Conservation (phyloP, 805 yeast genomes). For the Nakazawaea ambrosiae region DNA sequence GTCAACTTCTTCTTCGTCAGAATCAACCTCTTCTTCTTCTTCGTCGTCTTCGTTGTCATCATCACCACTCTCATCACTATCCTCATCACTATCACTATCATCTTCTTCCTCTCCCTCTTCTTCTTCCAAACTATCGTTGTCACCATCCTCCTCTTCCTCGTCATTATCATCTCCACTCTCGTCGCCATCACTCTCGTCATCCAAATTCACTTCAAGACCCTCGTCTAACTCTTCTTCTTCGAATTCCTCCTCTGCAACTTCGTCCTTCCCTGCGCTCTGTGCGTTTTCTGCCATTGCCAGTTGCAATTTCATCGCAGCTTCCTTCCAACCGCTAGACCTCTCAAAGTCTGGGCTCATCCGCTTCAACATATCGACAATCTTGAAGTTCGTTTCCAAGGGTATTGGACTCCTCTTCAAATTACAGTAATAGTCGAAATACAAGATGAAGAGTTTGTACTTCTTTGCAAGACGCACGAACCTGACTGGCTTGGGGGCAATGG, state of each 20-base stretch:
- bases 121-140: constrained; percentile 3
- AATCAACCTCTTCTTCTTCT: constrained; percentile 5
- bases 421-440: constrained; percentile 65
- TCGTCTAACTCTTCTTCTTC: constrained; percentile 9
- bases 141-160: constrained; percentile 3
- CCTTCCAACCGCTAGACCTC: constrained; percentile 30
- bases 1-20: constrained; percentile 10
- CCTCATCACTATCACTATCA: constrained; percentile 20
- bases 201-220: constrained; percentile 6
- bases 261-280: constrained; percentile 15
- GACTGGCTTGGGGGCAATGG: constrained; percentile 14
- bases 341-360: constrained; percentile 21
- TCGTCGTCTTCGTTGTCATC: constrained; percentile 3
- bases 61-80: constrained; percentile 14
- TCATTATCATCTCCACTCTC: constrained; percentile 14
- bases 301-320: constrained; percentile 25
- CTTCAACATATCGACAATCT: constrained; percentile 37
- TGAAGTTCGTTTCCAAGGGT: constrained; percentile 56
- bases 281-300: constrained; percentile 8
- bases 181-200: constrained; percentile 10
- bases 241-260: constrained; percentile 9
- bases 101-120: constrained; percentile 1
- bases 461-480: constrained; percentile 1
- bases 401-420: constrained; percentile 54
- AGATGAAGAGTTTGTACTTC: constrained; percentile 35